These are phyloP conservation scores for Aspergillus brasiliensis DNA, from an alignment of 2,329 filamentous ascomycete genomes.

Conservation along the genomic window DNA sequence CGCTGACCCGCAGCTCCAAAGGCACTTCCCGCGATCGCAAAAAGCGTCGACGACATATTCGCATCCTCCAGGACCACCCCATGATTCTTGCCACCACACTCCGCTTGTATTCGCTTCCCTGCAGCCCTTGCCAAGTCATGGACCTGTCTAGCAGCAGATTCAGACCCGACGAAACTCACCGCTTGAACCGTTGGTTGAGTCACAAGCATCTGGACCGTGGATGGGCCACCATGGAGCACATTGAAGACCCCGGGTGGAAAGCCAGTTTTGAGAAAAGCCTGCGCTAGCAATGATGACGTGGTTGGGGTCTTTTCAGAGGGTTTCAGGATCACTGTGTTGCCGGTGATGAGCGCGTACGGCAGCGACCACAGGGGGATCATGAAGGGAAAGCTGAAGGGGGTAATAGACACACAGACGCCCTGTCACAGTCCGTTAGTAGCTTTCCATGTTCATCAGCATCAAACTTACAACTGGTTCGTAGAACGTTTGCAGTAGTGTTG, in stretches of 20 bases:
- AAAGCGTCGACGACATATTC: conserved; percentile 67
- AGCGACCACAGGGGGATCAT: conserved; percentile 68
- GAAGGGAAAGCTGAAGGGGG: conserved; percentile 58
- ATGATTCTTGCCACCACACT: conserved; percentile 69
- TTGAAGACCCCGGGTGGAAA: conserved; percentile 66
- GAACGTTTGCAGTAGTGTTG: conserved; percentile 24
- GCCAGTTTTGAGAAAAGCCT: conserved; percentile 61
- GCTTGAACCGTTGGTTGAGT: conserved; percentile 68
- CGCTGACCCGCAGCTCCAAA: conserved; percentile 68
- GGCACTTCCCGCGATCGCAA: conserved; percentile 66
- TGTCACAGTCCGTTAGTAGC: conserved; percentile 39
- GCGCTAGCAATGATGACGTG: conserved; percentile 63
- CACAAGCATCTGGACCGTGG: conserved; percentile 66
- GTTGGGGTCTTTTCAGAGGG: conserved; percentile 65
- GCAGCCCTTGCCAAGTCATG: conserved; percentile 62
- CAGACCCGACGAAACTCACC: conserved; percentile 66
- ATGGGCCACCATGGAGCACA: conserved; percentile 63
- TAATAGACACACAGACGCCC: conserved; percentile 61
- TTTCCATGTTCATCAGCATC: not conserved
- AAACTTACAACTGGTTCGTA: conserved; percentile 24
- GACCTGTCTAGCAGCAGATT: conserved; percentile 68
- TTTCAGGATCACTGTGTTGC: conserved; percentile 64
- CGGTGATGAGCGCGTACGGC: conserved; percentile 62
- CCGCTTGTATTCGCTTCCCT: conserved; percentile 67
- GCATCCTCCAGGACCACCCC: conserved; percentile 65